A percentile compares a stretch with the other conserved stretches of the same genome.
Evolutionary conservation across 1,284 basidiomycete species (phyloP).

Genomic region (Thelephora terrestris): DNA sequence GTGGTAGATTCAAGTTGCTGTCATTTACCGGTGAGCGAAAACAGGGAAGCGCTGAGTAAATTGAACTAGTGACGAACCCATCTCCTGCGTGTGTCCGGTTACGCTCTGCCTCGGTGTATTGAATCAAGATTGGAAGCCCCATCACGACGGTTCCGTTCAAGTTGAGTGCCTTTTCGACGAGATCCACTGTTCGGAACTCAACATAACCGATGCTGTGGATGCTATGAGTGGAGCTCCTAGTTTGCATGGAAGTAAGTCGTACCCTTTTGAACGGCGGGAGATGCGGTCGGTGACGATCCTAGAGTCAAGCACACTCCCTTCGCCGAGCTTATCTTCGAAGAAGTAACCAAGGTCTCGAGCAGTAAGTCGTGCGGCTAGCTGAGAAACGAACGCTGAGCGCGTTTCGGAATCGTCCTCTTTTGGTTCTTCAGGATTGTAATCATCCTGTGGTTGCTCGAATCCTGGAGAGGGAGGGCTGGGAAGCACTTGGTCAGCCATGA

Average conservation of each 20-base stretch:
- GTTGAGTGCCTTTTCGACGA: constrained; percentile 83
- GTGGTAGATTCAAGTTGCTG: constrained; percentile 69
- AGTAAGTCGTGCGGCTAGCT: constrained; percentile 91
- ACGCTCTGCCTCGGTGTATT: constrained; percentile 92
- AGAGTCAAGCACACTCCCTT: constrained; percentile 88
- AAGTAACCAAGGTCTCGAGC: constrained; percentile 96
- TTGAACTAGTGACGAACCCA: constrained; percentile 37
- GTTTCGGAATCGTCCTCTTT: constrained; percentile 89
- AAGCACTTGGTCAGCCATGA: constrained; percentile 3
- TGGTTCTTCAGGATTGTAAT: constrained; percentile 62
- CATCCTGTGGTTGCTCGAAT: constrained; percentile 54
- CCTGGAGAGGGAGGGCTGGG: constrained; percentile 59
- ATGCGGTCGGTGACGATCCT: constrained; percentile 91
- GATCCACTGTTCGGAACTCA: constrained; percentile 84
- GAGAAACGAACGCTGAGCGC: constrained; percentile 96
- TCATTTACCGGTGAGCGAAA: not conserved
- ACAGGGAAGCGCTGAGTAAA: constrained; percentile 2
- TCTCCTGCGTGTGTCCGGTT: constrained; percentile 83
- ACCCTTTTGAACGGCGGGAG: constrained; percentile 94
- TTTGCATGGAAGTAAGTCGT: constrained; percentile 16
- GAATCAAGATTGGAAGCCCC: constrained; percentile 95
- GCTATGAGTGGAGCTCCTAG: constrained; percentile 7
- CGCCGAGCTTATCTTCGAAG: constrained; percentile 94
- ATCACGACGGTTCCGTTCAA: constrained; percentile 93
- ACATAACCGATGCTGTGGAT: constrained; percentile 81